Conservation (phyloP, 1,139 yeast genomes). For the Geotrichum citri-aurantii region DNA sequence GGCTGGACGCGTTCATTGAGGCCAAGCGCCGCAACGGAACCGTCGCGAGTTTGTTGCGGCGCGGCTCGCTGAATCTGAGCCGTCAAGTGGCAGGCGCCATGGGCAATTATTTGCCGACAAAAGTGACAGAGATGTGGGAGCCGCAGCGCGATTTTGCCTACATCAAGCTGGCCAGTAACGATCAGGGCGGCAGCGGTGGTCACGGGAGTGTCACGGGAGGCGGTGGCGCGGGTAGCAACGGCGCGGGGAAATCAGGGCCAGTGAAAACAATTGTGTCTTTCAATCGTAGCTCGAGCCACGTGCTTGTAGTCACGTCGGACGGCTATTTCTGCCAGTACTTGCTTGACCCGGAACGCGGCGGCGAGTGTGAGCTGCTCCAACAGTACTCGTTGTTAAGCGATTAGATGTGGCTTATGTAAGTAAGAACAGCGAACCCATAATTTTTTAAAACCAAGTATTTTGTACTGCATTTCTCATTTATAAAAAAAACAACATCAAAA, state of each 20-base stretch:
- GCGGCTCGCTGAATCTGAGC: conserved; percentile 54
- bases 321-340: conserved; percentile 84
- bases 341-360: conserved; percentile 83
- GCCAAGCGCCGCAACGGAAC: conserved; percentile 20
- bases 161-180: conserved; percentile 58
- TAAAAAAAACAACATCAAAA: not conserved
- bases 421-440: not conserved
- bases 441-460: not conserved
- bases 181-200: conserved; percentile 34
- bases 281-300: conserved; percentile 52
- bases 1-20: conserved; percentile 21
- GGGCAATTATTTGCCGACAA: conserved; percentile 81
- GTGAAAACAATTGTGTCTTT: conserved; percentile 35
- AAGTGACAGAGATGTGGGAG: conserved; percentile 80
- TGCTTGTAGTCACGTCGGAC: conserved; percentile 78
- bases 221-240: conserved; percentile 4
- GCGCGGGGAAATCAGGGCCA: conserved; percentile 21
- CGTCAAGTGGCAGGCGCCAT: conserved; percentile 82
- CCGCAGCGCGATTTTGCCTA: conserved; percentile 90
- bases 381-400: conserved; percentile 48
- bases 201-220: conserved; percentile 14
- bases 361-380: conserved; percentile 77
- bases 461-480: not conserved
- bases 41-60: conserved; percentile 33
- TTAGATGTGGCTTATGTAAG: conserved; percentile 9